A percentile compares a stretch with the other conserved stretches of the same genome.
Conservation (phyloP, 306 rosid species). For the Vicia faba region DNA sequence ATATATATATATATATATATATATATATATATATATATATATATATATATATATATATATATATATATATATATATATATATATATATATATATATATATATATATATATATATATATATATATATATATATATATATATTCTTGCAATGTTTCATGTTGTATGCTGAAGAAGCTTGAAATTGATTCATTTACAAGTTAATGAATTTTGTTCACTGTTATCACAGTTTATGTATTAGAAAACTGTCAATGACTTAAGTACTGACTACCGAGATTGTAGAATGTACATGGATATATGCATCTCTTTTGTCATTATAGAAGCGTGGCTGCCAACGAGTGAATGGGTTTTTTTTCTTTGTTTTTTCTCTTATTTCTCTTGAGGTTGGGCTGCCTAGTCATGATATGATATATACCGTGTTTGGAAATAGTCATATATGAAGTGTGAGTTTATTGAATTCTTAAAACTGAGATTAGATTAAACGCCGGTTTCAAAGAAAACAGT, state of each 20-base stretch:
- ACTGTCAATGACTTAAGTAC: background rate
- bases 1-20: background rate
- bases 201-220: conserved; percentile 5
- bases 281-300: too few species aligned
- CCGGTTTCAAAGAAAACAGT: conserved; percentile 18
- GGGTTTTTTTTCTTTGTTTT: background rate
- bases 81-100: background rate
- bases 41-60: background rate
- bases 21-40: background rate
- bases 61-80: background rate
- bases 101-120: background rate
- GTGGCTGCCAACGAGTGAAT: background rate
- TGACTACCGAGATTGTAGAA: too few species aligned
- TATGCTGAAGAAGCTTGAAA: background rate
- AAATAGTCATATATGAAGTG: conserved; percentile 25
- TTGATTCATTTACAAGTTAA: conserved; percentile 16
- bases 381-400: background rate
- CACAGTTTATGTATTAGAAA: conserved; percentile 7
- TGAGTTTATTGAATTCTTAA: conserved; percentile 14
- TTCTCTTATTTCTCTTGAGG: conserved; percentile 11
- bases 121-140: background rate
- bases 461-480: conserved; percentile 14
- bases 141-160: conserved; percentile 4
- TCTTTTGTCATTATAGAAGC: too few species aligned
- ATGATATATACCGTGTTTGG: conserved; percentile 13